These are phyloP conservation scores for Stachybotrys elegans DNA, from an alignment of 2,329 filamentous ascomycete genomes.

Conservation along the genomic window DNA sequence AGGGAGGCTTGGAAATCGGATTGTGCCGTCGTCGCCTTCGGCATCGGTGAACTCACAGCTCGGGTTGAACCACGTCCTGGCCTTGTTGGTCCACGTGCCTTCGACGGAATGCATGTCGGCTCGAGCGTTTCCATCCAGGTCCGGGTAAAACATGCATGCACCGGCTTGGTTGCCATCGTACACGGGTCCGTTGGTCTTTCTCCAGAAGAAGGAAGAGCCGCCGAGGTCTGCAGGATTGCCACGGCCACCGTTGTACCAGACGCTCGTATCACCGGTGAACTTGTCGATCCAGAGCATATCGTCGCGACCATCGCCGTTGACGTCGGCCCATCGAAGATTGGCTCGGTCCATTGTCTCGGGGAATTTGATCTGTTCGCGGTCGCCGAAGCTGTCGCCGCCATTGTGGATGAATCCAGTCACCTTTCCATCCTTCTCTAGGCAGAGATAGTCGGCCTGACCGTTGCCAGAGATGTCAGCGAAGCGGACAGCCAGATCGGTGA, in stretches of 20 bases:
- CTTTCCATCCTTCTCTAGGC: slow-evolving; percentile 21
- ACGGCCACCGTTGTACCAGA: slow-evolving; percentile 25
- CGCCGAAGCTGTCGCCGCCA: slow-evolving; percentile 12
- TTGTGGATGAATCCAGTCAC: not conserved
- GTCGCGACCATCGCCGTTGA: slow-evolving; percentile 22
- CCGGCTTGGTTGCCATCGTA: slow-evolving; percentile 5
- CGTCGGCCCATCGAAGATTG: slow-evolving; percentile 30
- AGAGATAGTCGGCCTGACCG: slow-evolving; percentile 25
- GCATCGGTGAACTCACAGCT: slow-evolving; percentile 14
- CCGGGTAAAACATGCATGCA: slow-evolving; percentile 15
- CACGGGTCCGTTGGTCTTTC: not conserved
- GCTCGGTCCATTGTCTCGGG: slow-evolving; percentile 24
- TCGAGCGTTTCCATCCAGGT: slow-evolving; percentile 20
- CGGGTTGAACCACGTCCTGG: slow-evolving; percentile 37
- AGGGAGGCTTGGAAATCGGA: not conserved
- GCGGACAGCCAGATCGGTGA: slow-evolving; percentile 11
- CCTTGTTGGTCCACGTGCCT: slow-evolving; percentile 4
- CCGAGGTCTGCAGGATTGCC: not conserved
- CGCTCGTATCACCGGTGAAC: slow-evolving; percentile 22
- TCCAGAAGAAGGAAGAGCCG: slow-evolving; percentile 13
- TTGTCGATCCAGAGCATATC: slow-evolving; percentile 31
- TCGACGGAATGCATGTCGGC: slow-evolving; percentile 14
- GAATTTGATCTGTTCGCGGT: slow-evolving; percentile 25
- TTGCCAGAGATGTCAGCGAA: slow-evolving; percentile 27
- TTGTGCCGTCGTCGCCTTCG: not conserved